phyloP scores from a whole-genome alignment of 2,329 filamentous ascomycete genomes.

The Paecilomyces sp. region DNA sequence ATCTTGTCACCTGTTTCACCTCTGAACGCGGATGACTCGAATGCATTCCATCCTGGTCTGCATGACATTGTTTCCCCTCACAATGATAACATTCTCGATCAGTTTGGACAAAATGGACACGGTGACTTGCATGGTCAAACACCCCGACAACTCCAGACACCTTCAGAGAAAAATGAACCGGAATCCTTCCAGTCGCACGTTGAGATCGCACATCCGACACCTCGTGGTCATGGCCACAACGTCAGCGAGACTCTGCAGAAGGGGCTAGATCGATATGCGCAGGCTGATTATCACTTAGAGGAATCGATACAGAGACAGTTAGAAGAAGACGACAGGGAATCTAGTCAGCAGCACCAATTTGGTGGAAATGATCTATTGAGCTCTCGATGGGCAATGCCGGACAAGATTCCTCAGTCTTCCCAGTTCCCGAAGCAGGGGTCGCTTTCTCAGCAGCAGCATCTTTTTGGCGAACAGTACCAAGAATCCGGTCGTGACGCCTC shows the following conservation, averaged over 20 bases:
- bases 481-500: slow-evolving; percentile 45
- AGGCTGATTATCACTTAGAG: slow-evolving; percentile 78
- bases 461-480: slow-evolving; percentile 25
- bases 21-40: slow-evolving; percentile 47
- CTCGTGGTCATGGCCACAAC: slow-evolving; percentile 61
- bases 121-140: slow-evolving; percentile 15
- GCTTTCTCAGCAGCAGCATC: slow-evolving; percentile 22
- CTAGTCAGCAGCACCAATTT: slow-evolving; percentile 13
- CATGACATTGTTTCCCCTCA: slow-evolving; percentile 11
- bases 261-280: slow-evolving; percentile 59
- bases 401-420: slow-evolving; percentile 16
- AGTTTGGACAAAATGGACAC: slow-evolving; percentile 20
- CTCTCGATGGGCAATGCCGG: slow-evolving; percentile 31
- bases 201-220: slow-evolving; percentile 55
- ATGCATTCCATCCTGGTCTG: slow-evolving; percentile 26
- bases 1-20: slow-evolving; percentile 61
- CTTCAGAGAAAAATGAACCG: slow-evolving; percentile 14
- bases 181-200: slow-evolving; percentile 39
- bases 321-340: slow-evolving; percentile 61
- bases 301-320: slow-evolving; percentile 71
- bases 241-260: slow-evolving; percentile 71
- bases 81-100: slow-evolving; percentile 19
- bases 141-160: slow-evolving; percentile 22
- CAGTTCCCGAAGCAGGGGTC: slow-evolving; percentile 7
- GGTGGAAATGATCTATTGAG: slow-evolving; percentile 23